Conservation (phyloP, 305 asterid genomes). For the Euphrasia arctica region DNA sequence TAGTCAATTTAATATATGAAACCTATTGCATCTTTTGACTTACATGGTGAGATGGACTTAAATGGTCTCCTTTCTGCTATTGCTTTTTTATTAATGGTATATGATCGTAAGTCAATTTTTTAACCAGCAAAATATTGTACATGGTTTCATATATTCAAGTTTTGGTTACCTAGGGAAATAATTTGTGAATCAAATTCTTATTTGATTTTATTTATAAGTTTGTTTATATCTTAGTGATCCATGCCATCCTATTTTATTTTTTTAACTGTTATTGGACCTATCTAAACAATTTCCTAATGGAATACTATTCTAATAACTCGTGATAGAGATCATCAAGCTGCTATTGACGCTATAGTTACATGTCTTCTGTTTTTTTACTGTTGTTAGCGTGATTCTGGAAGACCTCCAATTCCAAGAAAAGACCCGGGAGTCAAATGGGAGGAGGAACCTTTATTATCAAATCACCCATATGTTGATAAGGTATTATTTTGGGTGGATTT, state of each 20-base stretch:
- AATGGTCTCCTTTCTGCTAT: slow-evolving; percentile 8
- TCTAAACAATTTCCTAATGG: slow-evolving; percentile 8
- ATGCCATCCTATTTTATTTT: slow-evolving; percentile 2
- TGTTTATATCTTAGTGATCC: neutral
- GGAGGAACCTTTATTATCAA: slow-evolving; percentile 82
- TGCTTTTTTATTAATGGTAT: slow-evolving; percentile 6
- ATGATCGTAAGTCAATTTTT: slow-evolving; percentile 2
- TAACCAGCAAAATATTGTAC: slow-evolving; percentile 1
- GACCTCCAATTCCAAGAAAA: slow-evolving; percentile 87
- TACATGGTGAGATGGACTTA: slow-evolving; percentile 21
- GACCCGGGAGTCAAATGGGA: slow-evolving; percentile 87
- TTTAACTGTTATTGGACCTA: slow-evolving; percentile 6
- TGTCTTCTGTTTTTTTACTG: slow-evolving; percentile 21
- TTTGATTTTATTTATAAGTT: slow-evolving; percentile 6
- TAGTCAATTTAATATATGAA: slow-evolving; percentile 18
- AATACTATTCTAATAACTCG: slow-evolving; percentile 13
- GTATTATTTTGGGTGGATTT: slow-evolving; percentile 33
- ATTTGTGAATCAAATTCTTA: neutral
- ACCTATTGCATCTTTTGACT: slow-evolving; percentile 14
- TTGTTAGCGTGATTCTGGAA: slow-evolving; percentile 85
- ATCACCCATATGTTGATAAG: slow-evolving; percentile 94
- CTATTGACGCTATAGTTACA: slow-evolving; percentile 23
- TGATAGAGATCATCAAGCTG: slow-evolving; percentile 8
- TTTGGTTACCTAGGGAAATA: slow-evolving; percentile 5
- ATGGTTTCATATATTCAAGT: slow-evolving; percentile 8